phyloP scores from a whole-genome alignment of 768 basidiomycete species.

The Tubosaeta brunneosetosa region DNA sequence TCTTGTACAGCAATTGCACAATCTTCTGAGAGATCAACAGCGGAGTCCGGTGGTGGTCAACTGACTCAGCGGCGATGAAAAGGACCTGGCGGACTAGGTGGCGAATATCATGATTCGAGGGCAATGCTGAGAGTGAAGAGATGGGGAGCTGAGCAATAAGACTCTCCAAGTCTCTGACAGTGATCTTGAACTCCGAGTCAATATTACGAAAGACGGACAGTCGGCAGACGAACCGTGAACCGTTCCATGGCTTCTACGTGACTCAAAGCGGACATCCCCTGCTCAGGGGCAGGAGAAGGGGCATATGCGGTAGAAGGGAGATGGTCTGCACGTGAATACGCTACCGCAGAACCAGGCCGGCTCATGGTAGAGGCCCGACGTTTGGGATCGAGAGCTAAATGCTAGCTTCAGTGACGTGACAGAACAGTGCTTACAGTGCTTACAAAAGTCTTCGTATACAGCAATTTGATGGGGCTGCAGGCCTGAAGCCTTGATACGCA shows the following conservation, averaged over 20 bases:
- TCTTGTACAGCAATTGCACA: constrained; percentile 92
- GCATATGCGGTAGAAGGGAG: constrained; percentile 44
- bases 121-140: constrained; percentile 63
- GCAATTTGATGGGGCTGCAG: constrained; percentile 75
- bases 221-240: constrained; percentile 54
- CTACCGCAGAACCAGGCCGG: constrained; percentile 66
- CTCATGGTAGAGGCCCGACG: constrained; percentile 48
- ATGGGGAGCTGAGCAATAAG: constrained; percentile 71
- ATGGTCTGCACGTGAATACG: constrained; percentile 52
- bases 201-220: background rate
- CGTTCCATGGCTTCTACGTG: constrained; percentile 88
- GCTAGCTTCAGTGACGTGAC: constrained; percentile 11
- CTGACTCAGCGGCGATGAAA: constrained; percentile 71
- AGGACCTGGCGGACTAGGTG: constrained; percentile 81
- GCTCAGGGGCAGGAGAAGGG: constrained; percentile 62
- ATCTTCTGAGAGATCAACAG: constrained; percentile 94
- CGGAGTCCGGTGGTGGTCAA: constrained; percentile 80
- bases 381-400: constrained; percentile 51
- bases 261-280: constrained; percentile 43
- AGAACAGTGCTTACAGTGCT: constrained; percentile 11
- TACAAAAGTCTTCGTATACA: constrained; percentile 96
- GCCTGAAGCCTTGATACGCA: constrained; percentile 80
- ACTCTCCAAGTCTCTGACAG: constrained; percentile 68
- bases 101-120: constrained; percentile 82
- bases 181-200: constrained; percentile 15